A percentile compares a stretch with the other conserved stretches of the same genome.
Conservation (phyloP, 148 eudicot genomes). For the Arctostaphylos glauca region DNA sequence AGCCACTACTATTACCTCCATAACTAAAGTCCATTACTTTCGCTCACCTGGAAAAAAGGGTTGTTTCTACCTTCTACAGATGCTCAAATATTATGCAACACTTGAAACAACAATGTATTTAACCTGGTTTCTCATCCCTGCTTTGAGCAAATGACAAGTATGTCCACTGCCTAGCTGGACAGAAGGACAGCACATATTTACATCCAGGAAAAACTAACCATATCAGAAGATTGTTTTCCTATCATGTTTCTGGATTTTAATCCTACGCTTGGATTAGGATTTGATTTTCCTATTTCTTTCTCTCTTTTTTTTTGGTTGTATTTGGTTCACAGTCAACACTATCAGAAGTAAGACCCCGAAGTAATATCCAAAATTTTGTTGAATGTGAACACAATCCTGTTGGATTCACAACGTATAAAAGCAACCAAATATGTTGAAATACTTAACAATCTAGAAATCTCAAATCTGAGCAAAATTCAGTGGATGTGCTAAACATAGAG, state of each 20-base stretch:
- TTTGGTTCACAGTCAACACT: not conserved
- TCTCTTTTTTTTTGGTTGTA: not conserved
- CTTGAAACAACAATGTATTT: not conserved
- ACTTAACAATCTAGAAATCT: not conserved
- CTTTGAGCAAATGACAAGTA: not conserved
- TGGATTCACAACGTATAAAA: not conserved
- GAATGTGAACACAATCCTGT: slow-evolving; percentile 1
- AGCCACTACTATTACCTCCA: slow-evolving; percentile 18
- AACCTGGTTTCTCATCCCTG: not conserved
- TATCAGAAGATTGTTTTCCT: not conserved
- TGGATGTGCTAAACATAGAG: not conserved
- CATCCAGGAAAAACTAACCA: not conserved
- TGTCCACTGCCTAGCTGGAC: not conserved
- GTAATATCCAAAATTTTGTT: not conserved
- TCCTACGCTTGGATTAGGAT: not conserved
- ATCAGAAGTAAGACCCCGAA: not conserved
- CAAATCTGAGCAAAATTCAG: not conserved
- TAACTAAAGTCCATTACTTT: slow-evolving; percentile 17
- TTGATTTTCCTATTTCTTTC: not conserved
- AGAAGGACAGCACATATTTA: slow-evolving; percentile 7
- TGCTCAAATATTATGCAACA: not conserved
- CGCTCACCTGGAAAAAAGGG: not conserved
- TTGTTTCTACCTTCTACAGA: not conserved
- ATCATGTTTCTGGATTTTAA: not conserved
- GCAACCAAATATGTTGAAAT: not conserved